Evolutionary conservation across 139 green algal species (phyloP).

Genomic region (Chlorella ohadii): DNA sequence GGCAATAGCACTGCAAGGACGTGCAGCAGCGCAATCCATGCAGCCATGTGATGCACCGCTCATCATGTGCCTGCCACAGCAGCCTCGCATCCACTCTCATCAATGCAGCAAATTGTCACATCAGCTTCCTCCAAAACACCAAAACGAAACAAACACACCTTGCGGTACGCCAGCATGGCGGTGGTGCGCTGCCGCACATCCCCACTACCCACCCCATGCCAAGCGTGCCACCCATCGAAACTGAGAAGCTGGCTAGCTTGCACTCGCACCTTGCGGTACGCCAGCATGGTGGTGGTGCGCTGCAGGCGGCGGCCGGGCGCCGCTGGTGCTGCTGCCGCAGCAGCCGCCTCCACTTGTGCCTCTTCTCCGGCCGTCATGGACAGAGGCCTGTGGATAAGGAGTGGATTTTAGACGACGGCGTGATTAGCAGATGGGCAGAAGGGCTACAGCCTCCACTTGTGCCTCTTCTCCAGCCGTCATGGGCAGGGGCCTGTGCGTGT

Average conservation of each 20-base stretch:
- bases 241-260: no score
- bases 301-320: neutral
- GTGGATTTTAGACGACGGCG: no score
- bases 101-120: no score
- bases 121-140: no score
- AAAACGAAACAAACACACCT: neutral
- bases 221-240: no score
- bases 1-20: no score
- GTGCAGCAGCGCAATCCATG: no score
- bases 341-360: neutral
- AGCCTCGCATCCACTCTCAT: no score
- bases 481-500: neutral
- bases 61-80: no score
- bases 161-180: slow-evolving; percentile 12
- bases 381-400: neutral
- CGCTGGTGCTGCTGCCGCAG: neutral
- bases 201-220: no score
- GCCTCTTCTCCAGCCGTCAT: neutral
- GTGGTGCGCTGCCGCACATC: slow-evolving; percentile 27
- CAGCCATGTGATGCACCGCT: no score
- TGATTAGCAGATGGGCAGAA: no score
- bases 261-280: neutral
- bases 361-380: neutral
- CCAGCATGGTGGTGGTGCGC: slow-evolving; percentile 21
- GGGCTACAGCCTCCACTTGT: neutral